A percentile compares a stretch with the other conserved stretches of the same genome.
These are phyloP conservation scores for Colletotrichum plurivorum DNA, from an alignment of 2,329 filamentous ascomycete species.

Conservation along the genomic window DNA sequence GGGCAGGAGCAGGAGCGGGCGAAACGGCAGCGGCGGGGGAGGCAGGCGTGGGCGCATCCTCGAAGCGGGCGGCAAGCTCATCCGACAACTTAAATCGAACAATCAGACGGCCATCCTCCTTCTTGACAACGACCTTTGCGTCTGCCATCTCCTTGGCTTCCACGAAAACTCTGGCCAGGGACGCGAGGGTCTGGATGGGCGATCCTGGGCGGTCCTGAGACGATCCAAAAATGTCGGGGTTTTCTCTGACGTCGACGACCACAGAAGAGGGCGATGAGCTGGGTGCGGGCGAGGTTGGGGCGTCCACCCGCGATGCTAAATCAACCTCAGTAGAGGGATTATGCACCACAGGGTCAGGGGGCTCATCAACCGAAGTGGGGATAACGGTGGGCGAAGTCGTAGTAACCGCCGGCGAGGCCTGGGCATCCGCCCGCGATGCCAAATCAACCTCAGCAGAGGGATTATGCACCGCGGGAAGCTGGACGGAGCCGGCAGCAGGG, in stretches of 20 bases:
- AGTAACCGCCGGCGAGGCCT: constrained; percentile 11
- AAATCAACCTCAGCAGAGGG: constrained; percentile 20
- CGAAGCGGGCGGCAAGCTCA: constrained; percentile 4
- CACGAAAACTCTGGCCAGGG: constrained; percentile 20
- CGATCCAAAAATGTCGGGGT: constrained; percentile 37
- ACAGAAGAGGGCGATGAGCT: constrained; percentile 23
- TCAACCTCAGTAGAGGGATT: constrained; percentile 19
- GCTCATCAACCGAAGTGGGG: constrained; percentile 22
- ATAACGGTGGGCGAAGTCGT: too few species aligned
- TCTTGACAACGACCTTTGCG: constrained; percentile 17
- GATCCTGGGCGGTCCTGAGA: constrained; percentile 27
- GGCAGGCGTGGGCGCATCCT: not conserved
- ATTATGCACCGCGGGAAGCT: constrained; percentile 27
- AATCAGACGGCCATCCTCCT: constrained; percentile 26
- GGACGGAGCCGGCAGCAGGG: constrained; percentile 17
- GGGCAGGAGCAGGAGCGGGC: not conserved
- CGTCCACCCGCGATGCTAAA: constrained; percentile 26
- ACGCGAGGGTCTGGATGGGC: constrained; percentile 20
- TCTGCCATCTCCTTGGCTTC: constrained; percentile 20
- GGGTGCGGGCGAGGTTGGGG: constrained; percentile 3
- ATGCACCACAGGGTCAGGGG: constrained; percentile 21
- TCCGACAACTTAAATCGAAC: constrained; percentile 40
- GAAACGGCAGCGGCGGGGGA: not conserved
- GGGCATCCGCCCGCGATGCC: constrained; percentile 20
- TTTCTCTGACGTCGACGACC: constrained; percentile 33